Evolutionary conservation across 202 grass and related monocot species (phyloP), one percentile per base, ranked within the genome.

Genomic region (Brachypodium distachyon): DNA sequence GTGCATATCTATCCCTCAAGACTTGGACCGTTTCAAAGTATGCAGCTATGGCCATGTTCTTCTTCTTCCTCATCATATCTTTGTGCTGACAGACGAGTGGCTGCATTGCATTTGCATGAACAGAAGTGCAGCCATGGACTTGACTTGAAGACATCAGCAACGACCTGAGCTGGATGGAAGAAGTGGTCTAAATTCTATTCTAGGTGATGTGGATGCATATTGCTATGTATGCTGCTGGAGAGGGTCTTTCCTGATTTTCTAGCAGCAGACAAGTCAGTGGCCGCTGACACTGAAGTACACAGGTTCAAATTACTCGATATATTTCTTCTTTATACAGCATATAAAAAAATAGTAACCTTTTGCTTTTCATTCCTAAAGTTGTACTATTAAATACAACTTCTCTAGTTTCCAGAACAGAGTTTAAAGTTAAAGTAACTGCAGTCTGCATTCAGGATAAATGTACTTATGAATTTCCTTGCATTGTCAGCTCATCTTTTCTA

Each of bases 1-100:
- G 32, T 0, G 17, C n/a, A 43, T n/a, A n/a, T n/a, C n/a, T n/a
- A n/a, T 73, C 77, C 5, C 19, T 57, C 34, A 39, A 72, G 80
- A 87, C 80, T 87, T 87, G 75, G 80, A 87, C 85, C 43, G 10
- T 28, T 87, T 87, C 85, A 83, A 87, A 87, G 52, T 52, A 32
- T 0, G 14, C 29, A 61, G 8, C 41, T 53, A 43, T 54, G 33
- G 17, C 52, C 50, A 58, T 26, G 29, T 47, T 44, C 39, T n/a
- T 22, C 62, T 3, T 42, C 39, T n/a, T 48, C 14, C 47, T 43
- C 9, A n/a, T 36, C 3, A 38, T 48, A 4, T 39, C 31, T 10
- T 14, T 59, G 55, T 69, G 67, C 61, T 70, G 67, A 34, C 23
- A 48, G 59, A 69, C 67, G 83, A 60, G 70, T 25, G 83, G 57